phyloP scores from a whole-genome alignment of 23 red algal species.

The Gracilaria gracilis region DNA sequence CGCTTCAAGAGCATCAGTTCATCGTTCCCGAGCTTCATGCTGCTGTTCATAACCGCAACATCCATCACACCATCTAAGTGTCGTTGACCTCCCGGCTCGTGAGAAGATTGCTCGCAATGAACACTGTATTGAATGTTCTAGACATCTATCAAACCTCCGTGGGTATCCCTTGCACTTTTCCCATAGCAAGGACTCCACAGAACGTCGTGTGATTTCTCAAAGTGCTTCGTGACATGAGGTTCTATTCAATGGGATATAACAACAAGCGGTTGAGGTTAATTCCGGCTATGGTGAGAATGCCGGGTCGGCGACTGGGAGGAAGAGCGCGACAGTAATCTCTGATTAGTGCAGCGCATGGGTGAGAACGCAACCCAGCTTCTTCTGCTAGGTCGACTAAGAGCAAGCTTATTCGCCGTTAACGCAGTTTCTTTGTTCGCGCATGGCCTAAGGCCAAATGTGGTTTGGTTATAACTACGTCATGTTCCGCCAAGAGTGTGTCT shows the following conservation, averaged over 20 bases:
- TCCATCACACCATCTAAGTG: neutral
- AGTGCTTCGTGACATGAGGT: conserved; percentile 42
- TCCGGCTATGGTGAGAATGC: conserved; percentile 40
- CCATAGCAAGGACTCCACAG: conserved; percentile 60
- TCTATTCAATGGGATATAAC: conserved; percentile 55
- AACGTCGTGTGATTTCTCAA: conserved; percentile 33
- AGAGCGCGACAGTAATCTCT: conserved; percentile 58
- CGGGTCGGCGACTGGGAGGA: conserved; percentile 16
- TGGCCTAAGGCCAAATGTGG: neutral
- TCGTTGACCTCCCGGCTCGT: neutral
- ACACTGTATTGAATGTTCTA: conserved; percentile 32
- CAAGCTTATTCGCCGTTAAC: conserved; percentile 19
- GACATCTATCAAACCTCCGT: conserved; percentile 46
- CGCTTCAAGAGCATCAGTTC: conserved; percentile 24
- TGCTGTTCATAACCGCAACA: neutral
- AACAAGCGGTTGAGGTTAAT: conserved; percentile 14
- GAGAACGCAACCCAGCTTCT: conserved; percentile 11
- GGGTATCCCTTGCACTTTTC: conserved; percentile 25
- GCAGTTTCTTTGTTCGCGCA: conserved; percentile 6
- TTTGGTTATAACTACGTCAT: conserved; percentile 30
- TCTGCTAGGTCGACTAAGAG: conserved; percentile 45
- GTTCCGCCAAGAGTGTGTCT: neutral
- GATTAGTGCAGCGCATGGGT: conserved; percentile 40
- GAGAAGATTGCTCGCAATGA: neutral
- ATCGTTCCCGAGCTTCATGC: conserved; percentile 19